A percentile compares a stretch with the other conserved stretches of the same genome.
Conservation (phyloP, 345 rosid species). For the Chamaenerion angustifolium region DNA sequence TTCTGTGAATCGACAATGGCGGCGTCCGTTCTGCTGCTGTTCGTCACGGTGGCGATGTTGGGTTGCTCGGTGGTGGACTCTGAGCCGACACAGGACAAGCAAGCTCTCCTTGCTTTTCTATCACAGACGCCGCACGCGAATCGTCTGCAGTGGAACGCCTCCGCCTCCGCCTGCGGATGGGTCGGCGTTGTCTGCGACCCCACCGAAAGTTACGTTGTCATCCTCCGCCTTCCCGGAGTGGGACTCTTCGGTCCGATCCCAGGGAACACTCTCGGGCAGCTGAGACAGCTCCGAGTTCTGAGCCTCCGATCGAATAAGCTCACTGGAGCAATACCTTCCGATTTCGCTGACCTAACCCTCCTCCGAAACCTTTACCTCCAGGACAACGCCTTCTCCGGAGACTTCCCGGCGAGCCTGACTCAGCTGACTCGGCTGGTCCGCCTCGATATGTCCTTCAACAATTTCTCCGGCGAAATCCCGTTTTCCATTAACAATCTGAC, state of each 20-base stretch:
- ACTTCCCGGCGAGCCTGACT: constrained; percentile 48
- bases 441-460: constrained; percentile 77
- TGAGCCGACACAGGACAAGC: constrained; percentile 64
- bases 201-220: constrained; percentile 30
- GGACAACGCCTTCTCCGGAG: constrained; percentile 45
- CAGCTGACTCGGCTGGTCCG: constrained; percentile 40
- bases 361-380: constrained; percentile 74
- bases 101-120: constrained; percentile 68
- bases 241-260: constrained; percentile 77
- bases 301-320: constrained; percentile 83
- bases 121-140: constrained; percentile 40
- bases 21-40: constrained; percentile 11
- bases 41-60: constrained; percentile 13
- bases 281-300: constrained; percentile 63
- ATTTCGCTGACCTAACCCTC: constrained; percentile 56
- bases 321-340: constrained; percentile 68
- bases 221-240: constrained; percentile 75
- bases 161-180: constrained; percentile 72
- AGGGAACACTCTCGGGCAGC: constrained; percentile 44
- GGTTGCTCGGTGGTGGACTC: constrained; percentile 32
- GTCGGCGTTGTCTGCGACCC: constrained; percentile 66
- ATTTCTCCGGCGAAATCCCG: constrained; percentile 61
- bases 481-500: constrained; percentile 61
- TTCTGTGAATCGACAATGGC: constrained; percentile 22
- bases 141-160: constrained; percentile 67